phyloP scores from a whole-genome alignment of 2,329 filamentous ascomycete species.

The Apiospora malaysiana region DNA sequence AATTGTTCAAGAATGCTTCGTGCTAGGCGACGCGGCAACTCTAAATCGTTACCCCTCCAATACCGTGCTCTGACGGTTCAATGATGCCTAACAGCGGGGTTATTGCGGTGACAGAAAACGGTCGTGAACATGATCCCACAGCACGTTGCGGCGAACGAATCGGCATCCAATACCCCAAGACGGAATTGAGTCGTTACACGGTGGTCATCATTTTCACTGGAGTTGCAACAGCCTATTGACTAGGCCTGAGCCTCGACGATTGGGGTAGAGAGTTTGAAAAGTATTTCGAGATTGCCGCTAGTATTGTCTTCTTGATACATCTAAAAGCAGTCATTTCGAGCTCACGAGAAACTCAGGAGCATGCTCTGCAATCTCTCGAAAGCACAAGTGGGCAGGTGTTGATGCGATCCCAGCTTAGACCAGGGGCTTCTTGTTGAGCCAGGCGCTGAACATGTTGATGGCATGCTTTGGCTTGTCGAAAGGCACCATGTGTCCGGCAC shows the following conservation, averaged over 20 bases:
- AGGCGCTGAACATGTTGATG: constrained; percentile 16
- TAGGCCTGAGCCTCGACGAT: not conserved
- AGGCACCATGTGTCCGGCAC: constrained; percentile 24
- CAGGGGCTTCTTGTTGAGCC: constrained; percentile 11
- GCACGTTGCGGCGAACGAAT: not conserved
- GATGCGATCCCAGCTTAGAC: not conserved
- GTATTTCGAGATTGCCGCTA: not conserved
- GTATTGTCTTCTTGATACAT: not conserved
- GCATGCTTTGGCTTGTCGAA: constrained; percentile 23
- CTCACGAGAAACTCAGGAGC: not conserved
- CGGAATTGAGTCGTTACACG: not conserved
- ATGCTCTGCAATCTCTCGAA: not conserved
- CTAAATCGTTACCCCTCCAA: constrained; percentile 1
- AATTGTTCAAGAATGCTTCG: not conserved
- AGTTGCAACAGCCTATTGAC: not conserved
- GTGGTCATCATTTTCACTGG: not conserved
- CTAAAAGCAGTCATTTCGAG: not conserved
- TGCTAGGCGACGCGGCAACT: constrained; percentile 15
- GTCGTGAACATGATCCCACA: constrained; percentile 1
- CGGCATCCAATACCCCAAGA: not conserved
- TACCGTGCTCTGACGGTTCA: constrained; percentile 4
- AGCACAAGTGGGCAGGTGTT: not conserved
- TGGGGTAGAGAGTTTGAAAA: not conserved
- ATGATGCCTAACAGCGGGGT: not conserved
- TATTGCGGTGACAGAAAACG: not conserved